A percentile compares a stretch with the other conserved stretches of the same genome.
Conservation (phyloP, 2,329 filamentous ascomycete species). For the Fusarium cyanostomum region DNA sequence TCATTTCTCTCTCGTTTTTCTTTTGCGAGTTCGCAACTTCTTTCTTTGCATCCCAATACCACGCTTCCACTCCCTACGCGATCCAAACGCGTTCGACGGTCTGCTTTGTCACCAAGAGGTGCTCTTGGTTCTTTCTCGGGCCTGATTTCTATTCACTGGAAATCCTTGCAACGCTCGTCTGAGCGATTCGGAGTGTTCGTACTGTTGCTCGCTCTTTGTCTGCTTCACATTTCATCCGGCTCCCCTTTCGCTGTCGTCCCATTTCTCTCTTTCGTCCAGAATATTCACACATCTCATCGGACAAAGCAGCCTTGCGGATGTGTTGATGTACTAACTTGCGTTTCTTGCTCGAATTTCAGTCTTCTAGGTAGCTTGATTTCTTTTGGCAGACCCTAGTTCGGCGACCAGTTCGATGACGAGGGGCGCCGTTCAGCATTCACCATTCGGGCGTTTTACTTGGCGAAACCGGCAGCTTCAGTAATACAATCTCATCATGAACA, state of each 20-base stretch:
- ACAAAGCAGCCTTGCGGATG: background rate
- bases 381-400: no score
- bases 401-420: no score
- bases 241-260: no score
- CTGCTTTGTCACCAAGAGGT: no score
- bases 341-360: background rate
- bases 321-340: background rate
- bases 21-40: background rate
- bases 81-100: background rate
- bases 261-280: no score
- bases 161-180: no score
- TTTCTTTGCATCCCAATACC: background rate
- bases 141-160: no score
- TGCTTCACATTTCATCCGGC: no score
- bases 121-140: no score
- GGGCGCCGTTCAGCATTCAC: background rate
- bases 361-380: background rate
- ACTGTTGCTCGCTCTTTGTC: no score
- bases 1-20: background rate
- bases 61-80: background rate
- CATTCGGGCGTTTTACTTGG: background rate
- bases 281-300: background rate
- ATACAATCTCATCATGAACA: slow-evolving; percentile 5
- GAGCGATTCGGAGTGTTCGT: no score
- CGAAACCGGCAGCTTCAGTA: background rate